phyloP scores from a whole-genome alignment of 2,329 filamentous ascomycete genomes.

The Ophiocordyceps camponoti-leonardi region DNA sequence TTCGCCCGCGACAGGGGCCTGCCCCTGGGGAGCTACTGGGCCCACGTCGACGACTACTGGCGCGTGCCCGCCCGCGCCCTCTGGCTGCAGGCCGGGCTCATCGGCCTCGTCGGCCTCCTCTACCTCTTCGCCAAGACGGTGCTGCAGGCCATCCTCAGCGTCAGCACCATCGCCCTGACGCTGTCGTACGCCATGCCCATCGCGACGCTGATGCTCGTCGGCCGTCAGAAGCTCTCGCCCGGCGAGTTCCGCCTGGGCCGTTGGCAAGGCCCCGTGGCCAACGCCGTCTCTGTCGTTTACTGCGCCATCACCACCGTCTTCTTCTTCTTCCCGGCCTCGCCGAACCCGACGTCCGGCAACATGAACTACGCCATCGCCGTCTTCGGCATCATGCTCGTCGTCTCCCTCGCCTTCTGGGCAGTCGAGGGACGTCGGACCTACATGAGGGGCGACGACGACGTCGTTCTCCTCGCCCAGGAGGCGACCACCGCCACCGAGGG shows the following conservation, averaged over 20 bases:
- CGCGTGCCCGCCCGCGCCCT: conserved; percentile 33
- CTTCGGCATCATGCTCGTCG: conserved; percentile 35
- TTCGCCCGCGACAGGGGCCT: conserved; percentile 35
- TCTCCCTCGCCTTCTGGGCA: conserved; percentile 32
- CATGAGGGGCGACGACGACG: conserved; percentile 6
- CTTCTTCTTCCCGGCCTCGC: conserved; percentile 33
- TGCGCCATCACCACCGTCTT: conserved; percentile 34
- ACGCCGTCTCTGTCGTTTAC: conserved; percentile 32
- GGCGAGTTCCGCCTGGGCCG: conserved; percentile 27
- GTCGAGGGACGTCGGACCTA: conserved; percentile 21
- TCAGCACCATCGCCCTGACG: conserved; percentile 38
- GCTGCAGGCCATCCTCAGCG: conserved; percentile 33
- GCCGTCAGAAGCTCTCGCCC: conserved; percentile 32
- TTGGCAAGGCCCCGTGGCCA: conserved; percentile 21
- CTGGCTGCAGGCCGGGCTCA: conserved; percentile 29
- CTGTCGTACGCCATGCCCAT: conserved; percentile 33
- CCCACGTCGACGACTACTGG: conserved; percentile 25
- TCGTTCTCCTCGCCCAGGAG: conserved; percentile 1
- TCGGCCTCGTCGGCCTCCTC: conserved; percentile 30
- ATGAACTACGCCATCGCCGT: conserved; percentile 43
- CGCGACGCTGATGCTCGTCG: conserved; percentile 25
- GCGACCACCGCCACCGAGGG: background rate
- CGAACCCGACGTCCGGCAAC: conserved; percentile 25
- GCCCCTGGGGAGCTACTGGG: conserved; percentile 27
- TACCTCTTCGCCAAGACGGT: conserved; percentile 37